Conservation (phyloP, 192 early-diverging fungal genomes). For the Gamsiella multidivaricata region DNA sequence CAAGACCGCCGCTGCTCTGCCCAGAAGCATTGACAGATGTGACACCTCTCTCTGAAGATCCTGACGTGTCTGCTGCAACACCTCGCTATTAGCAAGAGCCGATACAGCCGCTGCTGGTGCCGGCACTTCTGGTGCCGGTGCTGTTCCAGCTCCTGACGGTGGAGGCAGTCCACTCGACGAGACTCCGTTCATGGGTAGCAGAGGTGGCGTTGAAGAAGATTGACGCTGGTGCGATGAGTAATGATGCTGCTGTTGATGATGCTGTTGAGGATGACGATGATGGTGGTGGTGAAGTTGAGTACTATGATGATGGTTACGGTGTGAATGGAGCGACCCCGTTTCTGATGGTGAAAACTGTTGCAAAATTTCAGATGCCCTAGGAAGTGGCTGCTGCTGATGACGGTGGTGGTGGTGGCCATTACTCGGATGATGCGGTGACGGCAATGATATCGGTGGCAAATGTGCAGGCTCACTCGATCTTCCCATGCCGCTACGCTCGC, state of each 20-base stretch:
- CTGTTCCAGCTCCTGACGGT: background rate
- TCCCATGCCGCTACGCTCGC: background rate
- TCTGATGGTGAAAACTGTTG: conserved; percentile 13
- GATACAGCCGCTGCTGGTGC: background rate
- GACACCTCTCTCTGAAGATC: conserved; percentile 69
- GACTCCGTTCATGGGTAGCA: background rate
- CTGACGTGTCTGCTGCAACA: conserved; percentile 63
- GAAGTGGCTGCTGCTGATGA: no score
- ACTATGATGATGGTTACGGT: background rate
- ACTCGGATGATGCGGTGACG: conserved; percentile 7
- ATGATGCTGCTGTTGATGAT: conserved; percentile 19
- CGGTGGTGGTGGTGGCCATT: conserved; percentile 17
- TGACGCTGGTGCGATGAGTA: conserved; percentile 4
- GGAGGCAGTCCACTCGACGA: background rate
- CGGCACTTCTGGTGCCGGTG: background rate
- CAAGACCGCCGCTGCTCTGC: conserved; percentile 66
- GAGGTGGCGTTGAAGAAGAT: background rate
- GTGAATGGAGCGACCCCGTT: background rate
- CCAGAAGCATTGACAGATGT: conserved; percentile 61
- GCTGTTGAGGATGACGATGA: conserved; percentile 7
- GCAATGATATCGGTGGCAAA: conserved; percentile 41
- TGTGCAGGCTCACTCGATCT: conserved; percentile 8
- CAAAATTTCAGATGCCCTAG: conserved; percentile 43
- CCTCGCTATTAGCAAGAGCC: conserved; percentile 34
- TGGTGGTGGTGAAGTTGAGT: background rate